phyloP scores from a whole-genome alignment of 176 grass and related monocot species.

The Oryza meridionalis region DNA sequence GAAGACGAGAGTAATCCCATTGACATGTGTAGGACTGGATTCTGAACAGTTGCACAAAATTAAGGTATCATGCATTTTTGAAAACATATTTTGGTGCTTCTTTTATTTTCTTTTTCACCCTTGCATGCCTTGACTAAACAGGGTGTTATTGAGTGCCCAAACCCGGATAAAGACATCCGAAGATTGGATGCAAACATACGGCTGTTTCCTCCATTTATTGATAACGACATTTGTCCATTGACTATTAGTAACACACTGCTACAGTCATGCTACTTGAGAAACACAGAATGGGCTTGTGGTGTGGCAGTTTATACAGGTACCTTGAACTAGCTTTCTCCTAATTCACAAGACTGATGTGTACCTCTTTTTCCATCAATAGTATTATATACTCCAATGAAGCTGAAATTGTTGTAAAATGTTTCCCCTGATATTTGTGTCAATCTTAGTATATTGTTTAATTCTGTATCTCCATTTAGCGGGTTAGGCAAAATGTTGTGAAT shows the following conservation, averaged over 20 bases:
- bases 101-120: conserved; percentile 41
- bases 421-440: not conserved
- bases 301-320: conserved; percentile 95
- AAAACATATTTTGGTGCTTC: conserved; percentile 8
- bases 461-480: not conserved
- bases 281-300: conserved; percentile 99
- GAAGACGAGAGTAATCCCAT: conserved; percentile 81
- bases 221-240: conserved; percentile 86
- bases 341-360: not conserved
- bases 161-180: conserved; percentile 94
- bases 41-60: conserved; percentile 90
- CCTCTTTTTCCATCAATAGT: not conserved
- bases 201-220: conserved; percentile 95
- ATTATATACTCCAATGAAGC: conserved; percentile 3
- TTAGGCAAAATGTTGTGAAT: not conserved
- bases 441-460: not conserved
- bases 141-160: conserved; percentile 91
- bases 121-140: conserved; percentile 54
- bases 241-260: conserved; percentile 94
- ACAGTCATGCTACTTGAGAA: conserved; percentile 97
- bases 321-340: conserved; percentile 16
- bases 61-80: conserved; percentile 57
- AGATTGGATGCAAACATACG: conserved; percentile 98
- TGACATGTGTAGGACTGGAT: conserved; percentile 72
- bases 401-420: conserved; percentile 27